These are phyloP conservation scores for Colletotrichum incanum DNA, from an alignment of 2,329 filamentous ascomycete species.

Conservation along the genomic window DNA sequence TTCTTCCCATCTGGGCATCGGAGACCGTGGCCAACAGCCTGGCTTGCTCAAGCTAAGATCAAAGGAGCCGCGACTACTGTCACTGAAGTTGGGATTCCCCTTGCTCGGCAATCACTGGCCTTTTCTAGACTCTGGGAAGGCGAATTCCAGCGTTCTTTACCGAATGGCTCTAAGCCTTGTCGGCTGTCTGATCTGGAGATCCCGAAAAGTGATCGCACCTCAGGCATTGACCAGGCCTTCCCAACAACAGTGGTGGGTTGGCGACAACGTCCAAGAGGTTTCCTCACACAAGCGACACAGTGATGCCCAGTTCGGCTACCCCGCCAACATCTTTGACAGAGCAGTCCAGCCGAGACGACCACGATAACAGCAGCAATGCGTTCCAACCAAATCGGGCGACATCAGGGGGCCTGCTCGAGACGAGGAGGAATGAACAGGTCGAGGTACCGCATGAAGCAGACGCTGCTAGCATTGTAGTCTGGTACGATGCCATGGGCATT, in stretches of 20 bases:
- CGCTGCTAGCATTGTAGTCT: not conserved
- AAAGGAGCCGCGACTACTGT: not conserved
- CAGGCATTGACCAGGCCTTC: not conserved
- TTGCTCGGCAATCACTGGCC: constrained; percentile 30
- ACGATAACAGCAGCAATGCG: not conserved
- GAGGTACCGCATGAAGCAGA: not conserved
- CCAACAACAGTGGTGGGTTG: not conserved
- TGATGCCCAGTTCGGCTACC: not conserved
- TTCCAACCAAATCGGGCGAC: not conserved
- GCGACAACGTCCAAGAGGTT: not conserved
- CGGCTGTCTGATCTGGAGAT: constrained; percentile 6
- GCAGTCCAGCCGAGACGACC: not conserved
- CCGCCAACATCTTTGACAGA: not conserved
- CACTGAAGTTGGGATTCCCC: constrained; percentile 13
- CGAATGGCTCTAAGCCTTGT: not conserved
- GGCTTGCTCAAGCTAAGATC: constrained; percentile 14
- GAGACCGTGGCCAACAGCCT: not conserved
- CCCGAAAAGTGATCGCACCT: not conserved
- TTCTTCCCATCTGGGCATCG: constrained; percentile 1
- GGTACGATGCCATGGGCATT: not conserved
- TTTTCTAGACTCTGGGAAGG: constrained; percentile 11
- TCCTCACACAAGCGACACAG: not conserved
- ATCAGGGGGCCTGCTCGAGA: not conserved
- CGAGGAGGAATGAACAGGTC: not conserved
- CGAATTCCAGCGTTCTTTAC: not conserved